A percentile compares a stretch with the other conserved stretches of the same genome.
Conservation (phyloP, 2,329 filamentous ascomycete genomes). For the Exserohilum turcica region DNA sequence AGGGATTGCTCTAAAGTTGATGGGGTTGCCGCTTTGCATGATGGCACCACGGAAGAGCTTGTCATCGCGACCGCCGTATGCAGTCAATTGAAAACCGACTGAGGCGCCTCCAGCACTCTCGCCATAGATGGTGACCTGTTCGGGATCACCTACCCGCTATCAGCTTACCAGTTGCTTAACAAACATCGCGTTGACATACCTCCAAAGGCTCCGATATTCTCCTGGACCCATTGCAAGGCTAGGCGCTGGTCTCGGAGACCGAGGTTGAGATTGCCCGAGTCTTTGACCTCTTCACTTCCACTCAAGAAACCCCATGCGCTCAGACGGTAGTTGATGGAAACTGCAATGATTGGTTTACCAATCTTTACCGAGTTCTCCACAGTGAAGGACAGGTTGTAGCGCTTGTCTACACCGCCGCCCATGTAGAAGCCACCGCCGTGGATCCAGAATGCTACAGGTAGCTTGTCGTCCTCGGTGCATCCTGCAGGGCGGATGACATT, state of each 20-base stretch:
- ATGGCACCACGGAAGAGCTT: slow-evolving; percentile 55
- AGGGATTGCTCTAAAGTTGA: slow-evolving; percentile 31
- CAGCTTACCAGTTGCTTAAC: slow-evolving; percentile 28
- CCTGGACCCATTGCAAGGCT: slow-evolving; percentile 53
- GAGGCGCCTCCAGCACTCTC: slow-evolving; percentile 52
- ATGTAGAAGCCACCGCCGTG: slow-evolving; percentile 59
- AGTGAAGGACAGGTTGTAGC: slow-evolving; percentile 57
- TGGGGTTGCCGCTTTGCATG: slow-evolving; percentile 52
- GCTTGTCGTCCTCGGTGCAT: slow-evolving; percentile 36
- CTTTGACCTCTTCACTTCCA: slow-evolving; percentile 36
- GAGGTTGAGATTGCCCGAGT: slow-evolving; percentile 55
- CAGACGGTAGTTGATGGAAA: slow-evolving; percentile 60
- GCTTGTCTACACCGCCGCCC: slow-evolving; percentile 58
- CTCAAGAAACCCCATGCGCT: slow-evolving; percentile 67
- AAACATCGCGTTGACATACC: slow-evolving; percentile 42
- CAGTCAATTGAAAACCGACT: slow-evolving; percentile 54
- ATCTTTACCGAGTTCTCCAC: slow-evolving; percentile 54
- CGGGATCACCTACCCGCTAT: slow-evolving; percentile 43
- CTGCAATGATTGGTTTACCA: slow-evolving; percentile 55
- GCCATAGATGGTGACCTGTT: slow-evolving; percentile 54
- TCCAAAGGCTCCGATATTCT: slow-evolving; percentile 53
- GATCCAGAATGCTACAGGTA: slow-evolving; percentile 62
- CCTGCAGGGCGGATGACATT: slow-evolving; percentile 57
- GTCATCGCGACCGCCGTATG: slow-evolving; percentile 56
- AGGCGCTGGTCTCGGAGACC: slow-evolving; percentile 55